Base-by-base conservation (phyloP, 257 asterid genomes). In the Craterostigma plantagineum region DNA sequence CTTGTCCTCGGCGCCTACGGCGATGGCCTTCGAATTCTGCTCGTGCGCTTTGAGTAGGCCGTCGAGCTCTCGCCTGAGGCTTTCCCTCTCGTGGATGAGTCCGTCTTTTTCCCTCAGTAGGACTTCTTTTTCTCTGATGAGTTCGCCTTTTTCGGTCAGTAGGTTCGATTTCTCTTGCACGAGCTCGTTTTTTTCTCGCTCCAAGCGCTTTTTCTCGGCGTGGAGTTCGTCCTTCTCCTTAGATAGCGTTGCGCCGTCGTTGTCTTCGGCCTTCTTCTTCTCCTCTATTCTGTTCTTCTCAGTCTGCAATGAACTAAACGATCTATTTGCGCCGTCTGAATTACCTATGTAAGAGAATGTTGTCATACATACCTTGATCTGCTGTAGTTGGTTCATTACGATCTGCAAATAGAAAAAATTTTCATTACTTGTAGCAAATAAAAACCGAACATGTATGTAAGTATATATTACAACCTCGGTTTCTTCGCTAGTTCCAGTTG, bases 401-500 rank as follows among this genome's bases (percentile, higher is more conserved):
- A 63, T 69, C 87, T 84, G 87, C 68, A 48, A 36, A 12, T 55
- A 47, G 44, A 17, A 16, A 38, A 11, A 35, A 45, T 1, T 47
- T 45, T 44, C 43, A 9, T 43, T 51, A 33, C 45, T 3, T 39
- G 38, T 11, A 49, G 35, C 34, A 36, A 36, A 36, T 43, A 16
- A 14, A 12, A 27, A 14, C 11, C 17, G 49, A 61, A 37, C 34
- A 46, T 11, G 9, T 18, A 42, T 46, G 16, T 9, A 46, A 8
- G 9, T 18, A 42, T 46, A 16, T 9, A 13, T 10, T 17, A 46
- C 5, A 56, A 79, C 98, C 85, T 72, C 72, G 8, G 79, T 63
- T 61, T 87, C 98, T 59, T 79, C 93, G 55, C 70, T 68, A 35
- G 70, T 74, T 52, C 79, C 93, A 4, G 75, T 59, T 44, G 97